Conservation (phyloP, 176 grass and related monocot genomes). For the Musa schizocarpa region DNA sequence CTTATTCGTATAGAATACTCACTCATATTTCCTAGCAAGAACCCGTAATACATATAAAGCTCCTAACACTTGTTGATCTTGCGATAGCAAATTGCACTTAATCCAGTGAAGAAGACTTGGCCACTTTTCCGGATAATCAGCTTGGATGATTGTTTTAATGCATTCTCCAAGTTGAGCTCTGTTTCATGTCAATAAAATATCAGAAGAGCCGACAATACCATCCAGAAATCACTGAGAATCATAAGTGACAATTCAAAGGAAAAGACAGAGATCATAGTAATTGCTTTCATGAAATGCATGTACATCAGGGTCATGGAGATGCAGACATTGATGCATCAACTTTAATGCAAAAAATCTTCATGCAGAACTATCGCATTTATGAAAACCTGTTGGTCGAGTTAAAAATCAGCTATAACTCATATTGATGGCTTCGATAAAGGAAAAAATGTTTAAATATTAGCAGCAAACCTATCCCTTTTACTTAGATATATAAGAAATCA, state of each 20-base stretch:
- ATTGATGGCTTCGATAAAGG: too few relatives aligned
- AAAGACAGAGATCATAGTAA: neutral
- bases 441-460: too few relatives aligned
- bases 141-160: slow-evolving; percentile 94
- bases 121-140: slow-evolving; percentile 92
- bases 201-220: neutral
- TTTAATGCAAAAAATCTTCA: too few relatives aligned
- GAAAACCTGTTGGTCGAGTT: too few relatives aligned
- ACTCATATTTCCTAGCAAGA: slow-evolving; percentile 95
- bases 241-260: neutral
- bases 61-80: slow-evolving; percentile 72
- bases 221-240: neutral
- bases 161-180: slow-evolving; percentile 96
- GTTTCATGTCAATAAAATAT: neutral
- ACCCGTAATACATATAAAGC: slow-evolving; percentile 85
- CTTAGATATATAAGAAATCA: too few relatives aligned
- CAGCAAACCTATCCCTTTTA: too few relatives aligned
- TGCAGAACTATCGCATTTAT: too few relatives aligned
- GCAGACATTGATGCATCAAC: too few relatives aligned
- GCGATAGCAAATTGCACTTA: slow-evolving; percentile 44
- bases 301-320: too few relatives aligned
- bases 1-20: slow-evolving; percentile 17
- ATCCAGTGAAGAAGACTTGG: slow-evolving; percentile 85
- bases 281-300: too few relatives aligned
- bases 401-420: too few relatives aligned